phyloP scores from a whole-genome alignment of 345 rosid species.

The Arabidopsis suecica region DNA sequence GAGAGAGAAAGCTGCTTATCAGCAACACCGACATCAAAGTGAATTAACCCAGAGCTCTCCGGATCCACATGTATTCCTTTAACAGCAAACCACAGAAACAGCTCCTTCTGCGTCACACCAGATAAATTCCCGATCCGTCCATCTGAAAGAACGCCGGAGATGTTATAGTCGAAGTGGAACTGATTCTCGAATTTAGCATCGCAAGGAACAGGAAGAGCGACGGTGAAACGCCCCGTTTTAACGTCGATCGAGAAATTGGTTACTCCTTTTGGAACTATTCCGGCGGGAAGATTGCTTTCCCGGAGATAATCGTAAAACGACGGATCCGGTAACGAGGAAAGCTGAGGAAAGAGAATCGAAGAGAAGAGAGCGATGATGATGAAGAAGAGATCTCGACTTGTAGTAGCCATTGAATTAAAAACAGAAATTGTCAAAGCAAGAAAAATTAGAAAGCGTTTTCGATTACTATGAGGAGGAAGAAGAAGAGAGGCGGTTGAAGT shows the following conservation, averaged over 20 bases:
- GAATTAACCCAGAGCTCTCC: constrained; percentile 74
- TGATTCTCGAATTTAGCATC: constrained; percentile 81
- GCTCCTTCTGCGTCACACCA: constrained; percentile 78
- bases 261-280: constrained; percentile 76
- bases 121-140: constrained; percentile 72
- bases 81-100: constrained; percentile 85
- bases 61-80: constrained; percentile 75
- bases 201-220: constrained; percentile 67
- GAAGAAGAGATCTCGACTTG: constrained; percentile 12
- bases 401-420: constrained; percentile 19
- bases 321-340: constrained; percentile 34
- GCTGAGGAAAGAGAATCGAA: constrained; percentile 8
- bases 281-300: constrained; percentile 68
- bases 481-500: constrained; percentile 16
- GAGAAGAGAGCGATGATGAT: constrained; percentile 11
- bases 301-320: constrained; percentile 59
- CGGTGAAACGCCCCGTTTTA: constrained; percentile 60
- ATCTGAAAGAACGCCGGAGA: constrained; percentile 62
- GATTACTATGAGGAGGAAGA: constrained; percentile 1
- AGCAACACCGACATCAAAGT: constrained; percentile 84
- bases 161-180: constrained; percentile 78
- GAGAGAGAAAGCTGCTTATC: constrained; percentile 83
- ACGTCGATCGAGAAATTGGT: constrained; percentile 60
- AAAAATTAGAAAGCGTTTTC: background rate
- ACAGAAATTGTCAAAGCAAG: background rate